Evolutionary conservation across 192 early-diverging fungal species (phyloP).

Genomic region (Geranomyces variabilis): DNA sequence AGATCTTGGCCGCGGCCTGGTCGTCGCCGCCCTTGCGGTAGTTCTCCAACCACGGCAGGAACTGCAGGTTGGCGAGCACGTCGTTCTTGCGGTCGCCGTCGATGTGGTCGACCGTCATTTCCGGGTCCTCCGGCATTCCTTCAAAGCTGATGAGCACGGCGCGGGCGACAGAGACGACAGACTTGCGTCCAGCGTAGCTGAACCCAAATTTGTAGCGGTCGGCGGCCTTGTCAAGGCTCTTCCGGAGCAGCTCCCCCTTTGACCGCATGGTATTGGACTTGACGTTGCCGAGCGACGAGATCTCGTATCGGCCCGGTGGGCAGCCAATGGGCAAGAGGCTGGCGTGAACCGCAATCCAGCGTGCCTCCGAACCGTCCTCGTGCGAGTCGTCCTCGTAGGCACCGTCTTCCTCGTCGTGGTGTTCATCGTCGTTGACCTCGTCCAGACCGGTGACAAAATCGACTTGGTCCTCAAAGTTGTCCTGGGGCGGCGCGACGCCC

Average conservation of each 20-base stretch:
- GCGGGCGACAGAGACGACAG: conserved; percentile 14
- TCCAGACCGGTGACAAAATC: no score
- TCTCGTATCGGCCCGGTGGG: neutral
- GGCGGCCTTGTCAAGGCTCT: no score
- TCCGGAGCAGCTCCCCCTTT: no score
- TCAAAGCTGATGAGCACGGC: conserved; percentile 22
- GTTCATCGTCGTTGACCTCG: no score
- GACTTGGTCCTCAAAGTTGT: no score
- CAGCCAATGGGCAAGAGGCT: conserved; percentile 10
- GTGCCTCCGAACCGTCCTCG: no score
- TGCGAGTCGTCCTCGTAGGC: no score
- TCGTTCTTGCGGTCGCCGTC: conserved; percentile 11
- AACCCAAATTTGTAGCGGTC: neutral
- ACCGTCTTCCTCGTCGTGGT: no score
- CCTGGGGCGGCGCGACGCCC: no score
- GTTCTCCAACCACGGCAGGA: conserved; percentile 4
- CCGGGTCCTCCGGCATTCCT: conserved; percentile 16
- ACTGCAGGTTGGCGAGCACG: conserved; percentile 9
- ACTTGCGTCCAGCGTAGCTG: conserved; percentile 7
- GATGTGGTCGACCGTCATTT: conserved; percentile 21
- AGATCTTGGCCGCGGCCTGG: neutral
- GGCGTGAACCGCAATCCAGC: no score
- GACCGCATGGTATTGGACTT: neutral
- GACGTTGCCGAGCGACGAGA: neutral
- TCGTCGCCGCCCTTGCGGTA: conserved; percentile 10